phyloP scores from a whole-genome alignment of 306 rosid genomes.

The Quillaja saponaria region DNA sequence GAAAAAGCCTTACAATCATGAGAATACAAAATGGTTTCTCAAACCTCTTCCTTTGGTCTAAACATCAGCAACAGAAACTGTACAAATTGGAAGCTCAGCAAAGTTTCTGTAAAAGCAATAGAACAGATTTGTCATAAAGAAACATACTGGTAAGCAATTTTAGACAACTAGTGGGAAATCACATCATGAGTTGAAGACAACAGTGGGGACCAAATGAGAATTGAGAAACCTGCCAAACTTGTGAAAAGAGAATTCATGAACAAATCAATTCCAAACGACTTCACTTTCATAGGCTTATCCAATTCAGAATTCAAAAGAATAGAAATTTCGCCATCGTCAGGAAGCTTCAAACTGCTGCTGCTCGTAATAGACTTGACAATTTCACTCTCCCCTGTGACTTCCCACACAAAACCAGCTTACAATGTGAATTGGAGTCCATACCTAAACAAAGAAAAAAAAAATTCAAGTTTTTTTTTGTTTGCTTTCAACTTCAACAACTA shows the following conservation, averaged over 20 bases:
- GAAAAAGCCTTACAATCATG: slow-evolving; percentile 16
- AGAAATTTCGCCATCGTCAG: slow-evolving; percentile 42
- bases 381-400: slow-evolving; percentile 61
- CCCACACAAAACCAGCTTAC: slow-evolving; percentile 60
- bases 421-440: slow-evolving; percentile 39
- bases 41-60: slow-evolving; percentile 92
- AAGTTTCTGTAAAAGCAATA: slow-evolving; percentile 66
- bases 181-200: slow-evolving; percentile 88
- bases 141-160: background rate
- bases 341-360: slow-evolving; percentile 57
- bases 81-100: slow-evolving; percentile 73
- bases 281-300: slow-evolving; percentile 36
- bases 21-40: slow-evolving; percentile 28
- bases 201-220: slow-evolving; percentile 77
- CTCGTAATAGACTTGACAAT: slow-evolving; percentile 55
- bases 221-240: slow-evolving; percentile 79
- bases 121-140: background rate
- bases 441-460: slow-evolving; percentile 34
- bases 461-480: slow-evolving; percentile 17
- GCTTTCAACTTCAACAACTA: background rate
- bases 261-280: slow-evolving; percentile 49
- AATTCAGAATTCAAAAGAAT: slow-evolving; percentile 54
- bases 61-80: slow-evolving; percentile 81
- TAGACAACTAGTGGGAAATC: slow-evolving; percentile 60
- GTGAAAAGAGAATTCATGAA: slow-evolving; percentile 72